A percentile compares a stretch with the other conserved stretches of the same genome.
Conservation (phyloP, 805 yeast species). For the Yamadazyma philogaea region DNA sequence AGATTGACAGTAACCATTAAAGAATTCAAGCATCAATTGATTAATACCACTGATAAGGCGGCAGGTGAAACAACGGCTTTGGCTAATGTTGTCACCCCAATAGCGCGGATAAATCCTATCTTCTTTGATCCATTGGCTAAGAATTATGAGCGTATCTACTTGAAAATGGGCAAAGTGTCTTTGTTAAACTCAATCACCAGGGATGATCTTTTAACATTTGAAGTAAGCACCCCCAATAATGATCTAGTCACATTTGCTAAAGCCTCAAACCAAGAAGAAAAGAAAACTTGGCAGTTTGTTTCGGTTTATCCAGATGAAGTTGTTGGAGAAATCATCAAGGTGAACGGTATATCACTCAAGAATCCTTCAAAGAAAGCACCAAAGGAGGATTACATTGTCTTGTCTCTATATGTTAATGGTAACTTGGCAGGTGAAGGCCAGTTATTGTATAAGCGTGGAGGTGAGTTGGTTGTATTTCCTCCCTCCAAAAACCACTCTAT, state of each 20-base stretch:
- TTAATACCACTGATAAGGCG: neutral
- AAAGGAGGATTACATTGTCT: constrained; percentile 51
- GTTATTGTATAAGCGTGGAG: constrained; percentile 47
- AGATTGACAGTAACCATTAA: constrained; percentile 65
- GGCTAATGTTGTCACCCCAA: constrained; percentile 45
- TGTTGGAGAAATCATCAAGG: constrained; percentile 66
- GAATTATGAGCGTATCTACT: constrained; percentile 57
- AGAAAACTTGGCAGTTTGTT: constrained; percentile 63
- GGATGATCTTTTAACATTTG: constrained; percentile 50
- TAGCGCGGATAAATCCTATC: constrained; percentile 62
- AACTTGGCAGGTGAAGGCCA: constrained; percentile 57
- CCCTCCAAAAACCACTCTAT: constrained; percentile 40
- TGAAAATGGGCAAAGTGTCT: constrained; percentile 52
- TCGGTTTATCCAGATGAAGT: constrained; percentile 70
- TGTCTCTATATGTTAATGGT: constrained; percentile 63
- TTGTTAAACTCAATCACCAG: constrained; percentile 25
- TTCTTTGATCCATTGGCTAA: constrained; percentile 62
- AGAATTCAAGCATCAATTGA: constrained; percentile 57
- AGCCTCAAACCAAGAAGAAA: constrained; percentile 58
- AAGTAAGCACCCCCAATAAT: constrained; percentile 51
- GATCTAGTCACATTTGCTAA: constrained; percentile 55
- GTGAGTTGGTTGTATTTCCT: constrained; percentile 46
- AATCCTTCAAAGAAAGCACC: constrained; percentile 31
- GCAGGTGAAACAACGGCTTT: constrained; percentile 10
- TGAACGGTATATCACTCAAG: constrained; percentile 52